phyloP scores from a whole-genome alignment of 106 monocot genomes.

The Dioscorea alata region DNA sequence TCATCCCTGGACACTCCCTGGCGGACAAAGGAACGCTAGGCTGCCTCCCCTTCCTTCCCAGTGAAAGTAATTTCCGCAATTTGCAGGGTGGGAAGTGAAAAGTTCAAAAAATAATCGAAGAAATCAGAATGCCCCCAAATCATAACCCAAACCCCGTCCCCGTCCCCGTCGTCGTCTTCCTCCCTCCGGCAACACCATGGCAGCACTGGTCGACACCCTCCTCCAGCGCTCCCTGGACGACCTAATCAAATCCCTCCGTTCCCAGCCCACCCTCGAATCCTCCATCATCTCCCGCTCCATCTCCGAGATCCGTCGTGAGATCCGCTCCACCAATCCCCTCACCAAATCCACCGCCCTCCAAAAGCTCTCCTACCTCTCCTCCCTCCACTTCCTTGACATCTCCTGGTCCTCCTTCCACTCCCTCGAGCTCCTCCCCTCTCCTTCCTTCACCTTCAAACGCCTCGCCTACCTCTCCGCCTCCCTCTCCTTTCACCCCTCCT shows the following conservation, averaged over 20 bases:
- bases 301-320: slow-evolving; percentile 75
- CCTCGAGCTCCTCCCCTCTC: slow-evolving; percentile 70
- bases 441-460: slow-evolving; percentile 39
- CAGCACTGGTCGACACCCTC: slow-evolving; percentile 61
- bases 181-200: no score
- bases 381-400: slow-evolving; percentile 49
- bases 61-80: no score
- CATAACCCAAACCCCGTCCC: no score
- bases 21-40: no score
- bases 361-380: slow-evolving; percentile 85
- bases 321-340: slow-evolving; percentile 50
- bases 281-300: slow-evolving; percentile 41
- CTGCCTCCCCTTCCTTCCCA: no score
- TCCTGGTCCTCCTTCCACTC: slow-evolving; percentile 57
- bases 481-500: slow-evolving; percentile 54
- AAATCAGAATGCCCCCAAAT: no score
- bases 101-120: no score
- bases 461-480: slow-evolving; percentile 60
- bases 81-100: no score
- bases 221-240: slow-evolving; percentile 81
- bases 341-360: slow-evolving; percentile 66
- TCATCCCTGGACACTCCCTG: no score
- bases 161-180: no score
- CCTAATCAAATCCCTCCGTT: slow-evolving; percentile 72
- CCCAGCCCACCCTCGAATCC: slow-evolving; percentile 25